Base-by-base conservation (phyloP, 2,329 filamentous ascomycete species). In the Aspergillus terreus region DNA sequence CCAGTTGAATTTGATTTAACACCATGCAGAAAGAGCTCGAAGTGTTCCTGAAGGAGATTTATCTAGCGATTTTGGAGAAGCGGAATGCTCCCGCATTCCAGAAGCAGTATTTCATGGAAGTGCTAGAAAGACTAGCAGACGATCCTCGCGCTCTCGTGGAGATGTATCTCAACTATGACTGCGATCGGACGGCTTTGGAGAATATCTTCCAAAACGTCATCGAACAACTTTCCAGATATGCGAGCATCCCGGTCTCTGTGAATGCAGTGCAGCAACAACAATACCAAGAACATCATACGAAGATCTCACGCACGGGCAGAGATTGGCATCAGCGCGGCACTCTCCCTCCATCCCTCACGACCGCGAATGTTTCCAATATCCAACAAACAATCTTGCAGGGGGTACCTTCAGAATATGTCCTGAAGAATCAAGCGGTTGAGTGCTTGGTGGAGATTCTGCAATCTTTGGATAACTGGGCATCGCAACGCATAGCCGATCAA, bases 141-240 rank as follows among this genome's bases (percentile, higher is more conserved):
- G 94, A 99, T 67, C 90, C 92, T 1, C 82, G 90, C 58, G 92
- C 90, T 0, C 71, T 99, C 45, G 94, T 99, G 14, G 94, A 99
- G 71, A 87, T 92, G 12, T 99, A 99, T 71, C 82, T 99, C 56
- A 99, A 99, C 71, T 99, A 99, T 66, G 94, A 99, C 69, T 99
- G 94, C 73, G 95, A 97, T 65, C 82, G 92, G 54, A 91, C 90
- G 38, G 84, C 85, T 9, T 83, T 97, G 53, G 92, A 97, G 73
- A 99, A 99, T 71, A 94, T 97, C 71, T 99, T 95, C 69, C 94
- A 99, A 71, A 78, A 82, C 17, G 86, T 97, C 49, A 92, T 99
- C 46, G 95, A 99, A 69, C 91, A 97, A 70, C 76, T 99, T 15
- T 94, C 92, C 30, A 87, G 87, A 61, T 88, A 96, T 61, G 89